Evolutionary conservation across 768 basidiomycete genomes (phyloP).

Genomic region (Tricholoma bakamatsutake): DNA sequence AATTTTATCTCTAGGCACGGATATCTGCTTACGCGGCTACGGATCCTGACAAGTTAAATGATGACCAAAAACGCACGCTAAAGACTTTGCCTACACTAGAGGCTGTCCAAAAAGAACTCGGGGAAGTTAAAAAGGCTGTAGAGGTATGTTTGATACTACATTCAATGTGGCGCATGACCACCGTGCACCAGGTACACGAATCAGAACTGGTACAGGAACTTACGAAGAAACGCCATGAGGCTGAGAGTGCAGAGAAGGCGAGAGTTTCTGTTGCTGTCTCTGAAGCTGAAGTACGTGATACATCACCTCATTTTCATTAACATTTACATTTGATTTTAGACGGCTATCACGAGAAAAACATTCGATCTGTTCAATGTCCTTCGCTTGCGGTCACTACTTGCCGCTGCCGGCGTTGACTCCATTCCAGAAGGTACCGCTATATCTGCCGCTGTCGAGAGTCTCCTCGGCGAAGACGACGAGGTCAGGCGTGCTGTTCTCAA

Average conservation of each 20-base stretch:
- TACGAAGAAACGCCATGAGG: conserved; percentile 47
- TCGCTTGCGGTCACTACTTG: conserved; percentile 48
- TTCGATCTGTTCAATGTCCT: conserved; percentile 53
- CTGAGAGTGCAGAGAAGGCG: conserved; percentile 49
- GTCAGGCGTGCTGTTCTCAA: conserved; percentile 44
- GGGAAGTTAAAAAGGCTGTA: conserved; percentile 76
- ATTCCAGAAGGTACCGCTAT: conserved; percentile 50
- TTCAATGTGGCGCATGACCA: not conserved
- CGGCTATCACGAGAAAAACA: conserved; percentile 33
- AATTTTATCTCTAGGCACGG: conserved; percentile 47
- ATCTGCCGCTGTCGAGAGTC: conserved; percentile 42
- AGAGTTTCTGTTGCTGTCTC: conserved; percentile 52
- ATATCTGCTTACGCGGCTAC: conserved; percentile 66
- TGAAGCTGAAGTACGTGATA: conserved; percentile 47
- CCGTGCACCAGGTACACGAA: conserved; percentile 48
- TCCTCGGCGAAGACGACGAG: conserved; percentile 52
- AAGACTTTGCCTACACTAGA: conserved; percentile 73
- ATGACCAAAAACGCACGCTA: conserved; percentile 76
- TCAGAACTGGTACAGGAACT: conserved; percentile 54
- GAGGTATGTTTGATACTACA: conserved; percentile 46
- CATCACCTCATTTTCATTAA: not conserved
- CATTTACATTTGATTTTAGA: conserved; percentile 27
- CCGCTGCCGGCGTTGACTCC: conserved; percentile 37
- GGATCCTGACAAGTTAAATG: conserved; percentile 70
- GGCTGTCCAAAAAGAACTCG: conserved; percentile 73